Conservation (phyloP, 257 asterid genomes). For the Rauvolfia tetraphylla region DNA sequence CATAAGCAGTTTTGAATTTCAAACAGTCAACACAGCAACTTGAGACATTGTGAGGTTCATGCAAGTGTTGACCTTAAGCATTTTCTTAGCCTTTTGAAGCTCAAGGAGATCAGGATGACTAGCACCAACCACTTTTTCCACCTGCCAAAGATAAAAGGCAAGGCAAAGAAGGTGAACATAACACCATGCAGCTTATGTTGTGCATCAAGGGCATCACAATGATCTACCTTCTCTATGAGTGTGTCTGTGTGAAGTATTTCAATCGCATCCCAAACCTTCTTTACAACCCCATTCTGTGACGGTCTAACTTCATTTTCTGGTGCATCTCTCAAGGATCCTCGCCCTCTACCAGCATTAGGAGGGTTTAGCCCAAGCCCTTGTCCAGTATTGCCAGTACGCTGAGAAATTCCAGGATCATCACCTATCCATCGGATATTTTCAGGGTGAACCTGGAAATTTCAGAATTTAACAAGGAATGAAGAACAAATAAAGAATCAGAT, state of each 20-base stretch:
- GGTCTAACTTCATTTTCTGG: slow-evolving; percentile 46
- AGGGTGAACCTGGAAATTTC: slow-evolving; percentile 59
- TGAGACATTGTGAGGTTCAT: slow-evolving; percentile 9
- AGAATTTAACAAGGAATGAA: slow-evolving; percentile 1
- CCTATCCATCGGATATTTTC: slow-evolving; percentile 92
- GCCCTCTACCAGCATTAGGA: slow-evolving; percentile 50
- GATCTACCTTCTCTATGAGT: slow-evolving; percentile 68
- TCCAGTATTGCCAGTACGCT: slow-evolving; percentile 35
- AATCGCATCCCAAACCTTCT: slow-evolving; percentile 50
- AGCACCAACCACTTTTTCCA: slow-evolving; percentile 82
- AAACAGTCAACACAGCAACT: slow-evolving; percentile 11
- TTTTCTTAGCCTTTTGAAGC: slow-evolving; percentile 83
- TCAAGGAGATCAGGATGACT: slow-evolving; percentile 71
- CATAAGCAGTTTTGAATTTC: slow-evolving; percentile 14
- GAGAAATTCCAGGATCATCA: slow-evolving; percentile 69
- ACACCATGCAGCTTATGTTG: neutral
- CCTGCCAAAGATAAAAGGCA: slow-evolving; percentile 42
- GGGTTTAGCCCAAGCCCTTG: slow-evolving; percentile 32
- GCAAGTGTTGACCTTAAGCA: slow-evolving; percentile 63
- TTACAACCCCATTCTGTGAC: slow-evolving; percentile 43
- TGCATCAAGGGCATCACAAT: neutral
- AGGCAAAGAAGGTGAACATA: slow-evolving; percentile 7
- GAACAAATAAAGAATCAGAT: neutral
- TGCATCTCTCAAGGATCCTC: slow-evolving; percentile 41
- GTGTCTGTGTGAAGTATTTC: slow-evolving; percentile 89